A percentile compares a stretch with the other conserved stretches of the same genome.
These are phyloP conservation scores for Pyrenochaeta sp. DNA, from an alignment of 2,329 filamentous ascomycete species.

Conservation along the genomic window DNA sequence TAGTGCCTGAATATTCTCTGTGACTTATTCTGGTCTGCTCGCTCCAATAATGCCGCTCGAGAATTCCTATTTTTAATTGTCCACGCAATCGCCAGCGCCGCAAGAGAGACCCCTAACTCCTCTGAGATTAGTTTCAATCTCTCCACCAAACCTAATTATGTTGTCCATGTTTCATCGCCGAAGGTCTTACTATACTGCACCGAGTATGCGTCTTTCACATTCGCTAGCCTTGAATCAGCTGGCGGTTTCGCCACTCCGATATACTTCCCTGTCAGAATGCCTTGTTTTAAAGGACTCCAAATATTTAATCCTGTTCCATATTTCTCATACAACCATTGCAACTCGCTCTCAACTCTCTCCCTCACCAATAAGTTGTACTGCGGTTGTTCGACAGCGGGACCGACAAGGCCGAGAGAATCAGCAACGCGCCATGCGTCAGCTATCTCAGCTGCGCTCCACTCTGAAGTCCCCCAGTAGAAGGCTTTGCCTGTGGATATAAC, in stretches of 20 bases:
- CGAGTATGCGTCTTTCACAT: slow-evolving; percentile 66
- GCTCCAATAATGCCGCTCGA: slow-evolving; percentile 42
- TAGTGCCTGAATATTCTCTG: slow-evolving; percentile 54
- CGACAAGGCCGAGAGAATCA: slow-evolving; percentile 67
- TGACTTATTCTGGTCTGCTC: slow-evolving; percentile 39
- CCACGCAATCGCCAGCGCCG: slow-evolving; percentile 46
- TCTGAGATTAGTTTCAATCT: slow-evolving; percentile 64
- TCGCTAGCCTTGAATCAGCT: slow-evolving; percentile 65
- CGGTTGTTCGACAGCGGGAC: slow-evolving; percentile 61
- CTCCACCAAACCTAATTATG: slow-evolving; percentile 66
- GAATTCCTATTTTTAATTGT: slow-evolving; percentile 47
- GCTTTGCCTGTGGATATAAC: slow-evolving; percentile 73
- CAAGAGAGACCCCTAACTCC: slow-evolving; percentile 67
- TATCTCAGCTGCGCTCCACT: slow-evolving; percentile 68
- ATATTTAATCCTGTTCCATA: slow-evolving; percentile 64
- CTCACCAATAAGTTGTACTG: slow-evolving; percentile 68
- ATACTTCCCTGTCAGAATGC: slow-evolving; percentile 69
- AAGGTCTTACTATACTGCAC: slow-evolving; percentile 54
- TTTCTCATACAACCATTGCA: slow-evolving; percentile 62
- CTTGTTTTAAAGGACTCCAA: slow-evolving; percentile 65
- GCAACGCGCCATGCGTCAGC: slow-evolving; percentile 66
- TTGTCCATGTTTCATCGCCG: slow-evolving; percentile 62
- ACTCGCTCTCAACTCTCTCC: slow-evolving; percentile 67
- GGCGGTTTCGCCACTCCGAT: slow-evolving; percentile 65
- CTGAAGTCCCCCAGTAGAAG: slow-evolving; percentile 70